phyloP scores from a whole-genome alignment of 2,329 filamentous ascomycete genomes.

The Apiospora kogelbergensis region DNA sequence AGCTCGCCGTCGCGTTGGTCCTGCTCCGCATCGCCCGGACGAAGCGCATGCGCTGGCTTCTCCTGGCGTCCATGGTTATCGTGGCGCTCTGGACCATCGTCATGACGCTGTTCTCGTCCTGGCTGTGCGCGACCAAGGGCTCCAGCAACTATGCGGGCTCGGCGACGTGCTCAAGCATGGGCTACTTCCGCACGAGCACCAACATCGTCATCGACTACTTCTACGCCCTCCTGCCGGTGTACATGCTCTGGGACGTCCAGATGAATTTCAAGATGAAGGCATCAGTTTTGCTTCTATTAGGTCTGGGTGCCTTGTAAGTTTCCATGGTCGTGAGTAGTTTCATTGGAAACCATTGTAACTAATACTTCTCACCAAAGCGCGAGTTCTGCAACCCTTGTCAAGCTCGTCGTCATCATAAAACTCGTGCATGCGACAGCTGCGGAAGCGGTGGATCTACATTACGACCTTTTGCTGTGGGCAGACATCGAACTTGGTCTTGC shows the following conservation, averaged over 20 bases:
- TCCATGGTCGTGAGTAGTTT: background rate
- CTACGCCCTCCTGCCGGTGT: constrained; percentile 30
- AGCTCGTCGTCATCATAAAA: constrained; percentile 31
- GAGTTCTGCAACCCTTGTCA: constrained; percentile 33
- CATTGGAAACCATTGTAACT: background rate
- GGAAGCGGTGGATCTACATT: constrained; percentile 26
- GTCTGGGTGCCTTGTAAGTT: constrained; percentile 33
- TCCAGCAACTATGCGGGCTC: constrained; percentile 30
- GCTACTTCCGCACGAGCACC: constrained; percentile 32
- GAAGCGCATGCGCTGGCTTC: constrained; percentile 21
- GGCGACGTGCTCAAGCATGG: constrained; percentile 26
- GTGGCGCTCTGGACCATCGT: constrained; percentile 31
- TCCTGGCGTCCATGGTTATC: constrained; percentile 27
- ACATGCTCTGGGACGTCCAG: constrained; percentile 28
- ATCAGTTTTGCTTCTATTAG: constrained; percentile 28
- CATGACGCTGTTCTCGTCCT: constrained; percentile 31
- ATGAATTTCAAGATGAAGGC: constrained; percentile 29
- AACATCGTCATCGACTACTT: constrained; percentile 37
- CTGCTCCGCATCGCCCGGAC: constrained; percentile 29
- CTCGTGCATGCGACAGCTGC: constrained; percentile 22
- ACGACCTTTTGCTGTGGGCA: constrained; percentile 32
- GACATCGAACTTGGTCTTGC: constrained; percentile 32
- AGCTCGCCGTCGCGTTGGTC: constrained; percentile 33
- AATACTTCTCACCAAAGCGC: constrained; percentile 20
- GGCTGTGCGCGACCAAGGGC: constrained; percentile 28